Evolutionary conservation across 139 green algal species (phyloP).

Genomic region (Coccomyxa sp.): DNA sequence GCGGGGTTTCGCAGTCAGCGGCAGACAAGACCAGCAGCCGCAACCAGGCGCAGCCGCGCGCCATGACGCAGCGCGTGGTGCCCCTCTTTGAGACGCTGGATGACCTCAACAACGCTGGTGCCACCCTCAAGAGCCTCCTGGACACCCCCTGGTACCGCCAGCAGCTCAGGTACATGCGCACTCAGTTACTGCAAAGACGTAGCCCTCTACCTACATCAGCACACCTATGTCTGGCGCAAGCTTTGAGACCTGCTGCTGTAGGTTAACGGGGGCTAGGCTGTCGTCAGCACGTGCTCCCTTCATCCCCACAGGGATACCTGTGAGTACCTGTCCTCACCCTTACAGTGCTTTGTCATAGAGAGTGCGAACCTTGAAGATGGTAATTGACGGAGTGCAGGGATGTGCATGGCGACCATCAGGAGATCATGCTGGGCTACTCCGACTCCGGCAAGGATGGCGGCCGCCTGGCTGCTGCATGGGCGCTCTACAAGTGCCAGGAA

Average conservation of each 20-base stretch:
- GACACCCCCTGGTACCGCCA: conserved; percentile 58
- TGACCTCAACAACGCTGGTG: conserved; percentile 71
- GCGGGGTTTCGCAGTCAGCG: not conserved
- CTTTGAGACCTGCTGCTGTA: too few species aligned
- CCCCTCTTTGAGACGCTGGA: conserved; percentile 96
- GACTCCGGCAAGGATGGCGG: conserved; percentile 97
- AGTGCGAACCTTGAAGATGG: conserved; percentile 54
- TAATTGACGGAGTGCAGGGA: conserved; percentile 20
- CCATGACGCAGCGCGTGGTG: conserved; percentile 60
- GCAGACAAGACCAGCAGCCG: not conserved
- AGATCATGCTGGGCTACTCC: conserved; percentile 96
- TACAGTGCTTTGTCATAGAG: conserved; percentile 39
- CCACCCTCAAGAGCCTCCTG: conserved; percentile 57
- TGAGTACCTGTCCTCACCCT: too few species aligned
- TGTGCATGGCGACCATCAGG: conserved; percentile 38
- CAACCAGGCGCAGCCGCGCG: not conserved
- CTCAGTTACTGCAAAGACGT: not conserved
- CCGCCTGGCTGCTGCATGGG: conserved; percentile 88
- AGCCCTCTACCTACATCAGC: not conserved
- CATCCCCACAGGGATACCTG: too few species aligned
- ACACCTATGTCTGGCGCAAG: too few species aligned
- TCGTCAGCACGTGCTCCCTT: too few species aligned
- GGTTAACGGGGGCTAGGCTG: too few species aligned
- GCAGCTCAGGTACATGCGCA: conserved; percentile 45
- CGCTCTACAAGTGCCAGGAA: conserved; percentile 75